These are phyloP conservation scores for Trichoderma polysporum DNA, from an alignment of 2,329 filamentous ascomycete species.

Conservation along the genomic window DNA sequence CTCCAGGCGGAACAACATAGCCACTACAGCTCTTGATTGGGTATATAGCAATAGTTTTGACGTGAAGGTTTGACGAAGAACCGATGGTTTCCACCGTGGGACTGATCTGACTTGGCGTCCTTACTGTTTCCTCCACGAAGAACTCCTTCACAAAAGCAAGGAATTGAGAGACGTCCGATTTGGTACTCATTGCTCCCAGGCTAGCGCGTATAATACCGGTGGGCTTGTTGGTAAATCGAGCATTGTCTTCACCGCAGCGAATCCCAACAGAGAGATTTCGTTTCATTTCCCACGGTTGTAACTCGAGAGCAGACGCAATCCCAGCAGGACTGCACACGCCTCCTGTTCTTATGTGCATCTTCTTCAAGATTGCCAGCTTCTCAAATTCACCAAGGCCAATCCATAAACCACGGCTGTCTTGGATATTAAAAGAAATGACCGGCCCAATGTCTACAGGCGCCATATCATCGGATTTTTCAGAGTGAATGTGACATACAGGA, in stretches of 20 bases:
- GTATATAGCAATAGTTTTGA: conserved; percentile 73
- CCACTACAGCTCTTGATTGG: conserved; percentile 94
- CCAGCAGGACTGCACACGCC: conserved; percentile 91
- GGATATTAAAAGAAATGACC: conserved; percentile 80
- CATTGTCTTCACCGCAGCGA: conserved; percentile 79
- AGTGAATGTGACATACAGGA: conserved; percentile 67
- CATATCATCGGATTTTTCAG: conserved; percentile 28
- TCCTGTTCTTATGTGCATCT: conserved; percentile 83
- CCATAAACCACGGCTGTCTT: conserved; percentile 68
- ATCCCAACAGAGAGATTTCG: conserved; percentile 82
- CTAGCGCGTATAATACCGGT: conserved; percentile 85
- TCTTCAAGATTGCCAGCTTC: conserved; percentile 74
- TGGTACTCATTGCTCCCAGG: conserved; percentile 84
- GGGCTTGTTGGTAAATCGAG: conserved; percentile 79
- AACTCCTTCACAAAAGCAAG: conserved; percentile 71
- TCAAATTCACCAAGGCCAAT: conserved; percentile 82
- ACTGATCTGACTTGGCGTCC: neutral
- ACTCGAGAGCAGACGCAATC: conserved; percentile 67
- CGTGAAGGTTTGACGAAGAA: conserved; percentile 28
- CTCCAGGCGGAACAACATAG: conserved; percentile 63
- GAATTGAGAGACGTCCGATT: conserved; percentile 70
- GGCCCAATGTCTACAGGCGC: conserved; percentile 60
- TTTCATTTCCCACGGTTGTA: conserved; percentile 79
- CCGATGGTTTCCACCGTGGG: accelerated
- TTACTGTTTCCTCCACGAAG: conserved; percentile 41